Evolutionary conservation across 257 asterid genomes (phyloP), one percentile per base, ranked within the genome.

Genomic region (Vinca minor): DNA sequence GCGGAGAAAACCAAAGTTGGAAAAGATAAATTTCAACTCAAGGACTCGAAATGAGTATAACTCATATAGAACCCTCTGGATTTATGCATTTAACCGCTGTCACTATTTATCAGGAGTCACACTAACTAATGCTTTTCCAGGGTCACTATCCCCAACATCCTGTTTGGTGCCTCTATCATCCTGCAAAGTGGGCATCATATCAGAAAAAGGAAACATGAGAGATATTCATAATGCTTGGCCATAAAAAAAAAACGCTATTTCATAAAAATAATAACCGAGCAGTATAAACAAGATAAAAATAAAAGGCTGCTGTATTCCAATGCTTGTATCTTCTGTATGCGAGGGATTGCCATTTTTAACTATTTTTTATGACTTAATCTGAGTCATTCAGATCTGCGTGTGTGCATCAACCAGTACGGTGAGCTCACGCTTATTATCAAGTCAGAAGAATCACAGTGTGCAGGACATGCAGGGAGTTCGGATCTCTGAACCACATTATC

Each of bases 171-270:
- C 69, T 47, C 38, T 15, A n/a, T 63, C 61, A 15, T 84, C 72
- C 91, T 87, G 83, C 82, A 77, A 71, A 66, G 68, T 3, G 54
- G 53, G 46, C n/a, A n/a, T n/a, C n/a, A n/a, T n/a, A n/a, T n/a
- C n/a, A n/a, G n/a, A n/a, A n/a, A n/a, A n/a, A n/a, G n/a, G n/a
- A n/a, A n/a, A n/a, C n/a, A n/a, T n/a, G n/a, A n/a, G n/a, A n/a
- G n/a, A n/a, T n/a, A n/a, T n/a, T n/a, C n/a, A n/a, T n/a, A n/a
- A n/a, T n/a, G n/a, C n/a, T n/a, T n/a, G n/a, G n/a, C n/a, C n/a
- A n/a, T n/a, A n/a, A n/a, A 34, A 34, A 7, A 7, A 34, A 34
- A 7, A 7, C 7, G 28, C 23, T 14, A 31, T 62, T 31, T n/a
- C 15, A 41, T 39, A 39, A 3, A 28, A 12, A 47, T 9, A 11